Base-by-base conservation (phyloP, 176 grass and related monocot species). In the Thalia dealbata region DNA sequence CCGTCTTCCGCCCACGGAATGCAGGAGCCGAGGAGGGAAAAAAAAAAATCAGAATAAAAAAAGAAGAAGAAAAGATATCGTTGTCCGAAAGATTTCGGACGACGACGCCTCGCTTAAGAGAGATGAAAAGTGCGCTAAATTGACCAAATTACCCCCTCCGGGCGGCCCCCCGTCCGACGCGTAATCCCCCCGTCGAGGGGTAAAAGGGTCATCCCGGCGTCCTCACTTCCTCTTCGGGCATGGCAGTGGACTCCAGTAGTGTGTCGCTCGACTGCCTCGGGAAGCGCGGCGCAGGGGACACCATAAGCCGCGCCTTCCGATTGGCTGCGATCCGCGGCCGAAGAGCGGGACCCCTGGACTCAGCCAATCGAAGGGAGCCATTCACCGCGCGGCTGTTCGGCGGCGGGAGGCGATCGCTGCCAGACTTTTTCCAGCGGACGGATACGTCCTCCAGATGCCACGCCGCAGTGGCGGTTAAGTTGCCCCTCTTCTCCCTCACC, bases 21-120 rank as follows among this genome's bases (percentile, higher is more conserved):
- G 7, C 13, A 16, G 23, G 43, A 24, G 18, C 22, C n/a, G n/a
- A 38, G 4, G 3, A 38, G 32, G 3, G 3, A 4, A 7, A 43
- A 22, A 19, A 48, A 48, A 22, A n/a, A 3, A 45, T 22, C 15
- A 35, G 10, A 22, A 69, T 3, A 35, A 75, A 38, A 63, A 45
- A 32, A 60, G 21, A n/a, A 70, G 45, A 73, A 41, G 18, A 27
- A 58, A 55, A 44, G 25, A 48, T 29, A 45, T 75, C 58, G 58
- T 32, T 63, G 22, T 75, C 73, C 14, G 12, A 24, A 27, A 75
- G 73, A 75, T 75, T 63, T 75, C 58, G 58, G 41, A 75, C 35
- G 15, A 26, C 38, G 73, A 63, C 73, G 41, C 38, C 58, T 19
- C 65, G 65, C 14, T 68, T 44, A 23, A 14, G 26, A 10, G 38